Evolutionary conservation across 139 green algal species (phyloP).

Genomic region (Asterochloris sp.): DNA sequence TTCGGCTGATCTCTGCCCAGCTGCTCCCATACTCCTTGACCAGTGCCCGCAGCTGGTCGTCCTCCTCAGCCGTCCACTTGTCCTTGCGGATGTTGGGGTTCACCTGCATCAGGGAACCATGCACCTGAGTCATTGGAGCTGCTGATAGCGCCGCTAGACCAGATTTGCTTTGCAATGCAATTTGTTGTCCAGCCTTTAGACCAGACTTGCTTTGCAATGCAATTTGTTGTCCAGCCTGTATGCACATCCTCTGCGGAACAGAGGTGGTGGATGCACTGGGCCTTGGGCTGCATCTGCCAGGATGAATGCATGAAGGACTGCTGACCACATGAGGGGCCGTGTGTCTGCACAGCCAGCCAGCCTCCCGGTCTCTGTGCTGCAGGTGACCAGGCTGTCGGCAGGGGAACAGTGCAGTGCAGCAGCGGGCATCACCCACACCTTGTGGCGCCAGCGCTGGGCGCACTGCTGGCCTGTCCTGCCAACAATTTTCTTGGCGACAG

Average conservation of each 20-base stretch:
- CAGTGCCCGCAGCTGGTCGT: slow-evolving; percentile 51
- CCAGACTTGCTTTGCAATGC: no score
- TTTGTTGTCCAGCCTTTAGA: neutral
- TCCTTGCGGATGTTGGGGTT: slow-evolving; percentile 82
- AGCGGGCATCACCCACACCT: slow-evolving; percentile 31
- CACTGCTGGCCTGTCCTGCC: slow-evolving; percentile 81
- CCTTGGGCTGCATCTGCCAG: no score
- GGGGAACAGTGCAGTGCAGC: neutral
- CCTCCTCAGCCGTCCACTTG: slow-evolving; percentile 75
- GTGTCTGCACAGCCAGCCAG: no score
- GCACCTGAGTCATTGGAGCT: neutral
- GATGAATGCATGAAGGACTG: no score
- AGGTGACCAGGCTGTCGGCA: no score
- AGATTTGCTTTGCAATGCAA: no score
- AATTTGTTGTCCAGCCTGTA: neutral
- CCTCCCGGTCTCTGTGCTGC: no score
- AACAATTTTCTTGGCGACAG: slow-evolving; percentile 70
- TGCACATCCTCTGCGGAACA: no score
- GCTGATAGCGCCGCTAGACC: neutral
- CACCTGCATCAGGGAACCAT: slow-evolving; percentile 38
- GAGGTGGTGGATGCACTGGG: no score
- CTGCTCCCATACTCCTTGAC: slow-evolving; percentile 31
- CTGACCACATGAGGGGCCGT: no score
- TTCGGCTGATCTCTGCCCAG: slow-evolving; percentile 57
- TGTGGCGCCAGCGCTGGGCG: slow-evolving; percentile 86